Evolutionary conservation across 495 filamentous ascomycete genomes (phyloP).

Genomic region (Apodospora peruviana): DNA sequence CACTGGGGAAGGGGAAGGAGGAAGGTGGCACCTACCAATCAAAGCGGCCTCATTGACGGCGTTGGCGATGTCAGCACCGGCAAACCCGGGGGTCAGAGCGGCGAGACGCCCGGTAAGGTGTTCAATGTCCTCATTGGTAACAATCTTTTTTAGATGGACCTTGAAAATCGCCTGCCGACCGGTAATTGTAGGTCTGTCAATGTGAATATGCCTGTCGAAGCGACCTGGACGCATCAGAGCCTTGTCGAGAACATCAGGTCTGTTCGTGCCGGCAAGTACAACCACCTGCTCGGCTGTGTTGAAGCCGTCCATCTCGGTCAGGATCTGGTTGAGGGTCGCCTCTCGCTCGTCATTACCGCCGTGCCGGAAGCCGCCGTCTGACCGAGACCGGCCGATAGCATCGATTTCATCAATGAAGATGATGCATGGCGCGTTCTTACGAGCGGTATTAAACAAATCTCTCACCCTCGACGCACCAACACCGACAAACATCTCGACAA

Average conservation of each 20-base stretch:
- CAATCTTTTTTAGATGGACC: constrained; percentile 88
- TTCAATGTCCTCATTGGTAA: constrained; percentile 82
- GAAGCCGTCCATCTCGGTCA: constrained; percentile 99
- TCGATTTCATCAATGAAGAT: constrained; percentile 99
- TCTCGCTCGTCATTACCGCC: constrained; percentile 97
- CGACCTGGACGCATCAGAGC: constrained; percentile 94
- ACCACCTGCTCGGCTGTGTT: constrained; percentile 96
- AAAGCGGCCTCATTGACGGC: constrained; percentile 96
- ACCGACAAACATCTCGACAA: constrained; percentile 99
- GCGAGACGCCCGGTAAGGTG: constrained; percentile 80
- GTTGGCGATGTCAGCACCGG: constrained; percentile 96
- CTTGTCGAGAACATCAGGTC: constrained; percentile 89
- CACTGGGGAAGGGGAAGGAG: not conserved
- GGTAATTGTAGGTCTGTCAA: constrained; percentile 93
- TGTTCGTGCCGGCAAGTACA: constrained; percentile 95
- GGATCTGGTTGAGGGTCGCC: constrained; percentile 92
- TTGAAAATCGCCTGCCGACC: constrained; percentile 93
- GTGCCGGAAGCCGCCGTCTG: constrained; percentile 60
- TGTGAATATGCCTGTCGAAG: constrained; percentile 91
- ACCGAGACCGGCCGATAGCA: constrained; percentile 86
- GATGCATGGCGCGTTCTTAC: constrained; percentile 96
- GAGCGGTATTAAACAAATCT: constrained; percentile 89
- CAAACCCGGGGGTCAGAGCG: constrained; percentile 90
- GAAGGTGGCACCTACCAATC: constrained; percentile 63
- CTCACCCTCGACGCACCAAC: constrained; percentile 92